These are phyloP conservation scores for Talaromyces amestolkiae DNA, from an alignment of 2,329 filamentous ascomycete genomes.

Conservation along the genomic window DNA sequence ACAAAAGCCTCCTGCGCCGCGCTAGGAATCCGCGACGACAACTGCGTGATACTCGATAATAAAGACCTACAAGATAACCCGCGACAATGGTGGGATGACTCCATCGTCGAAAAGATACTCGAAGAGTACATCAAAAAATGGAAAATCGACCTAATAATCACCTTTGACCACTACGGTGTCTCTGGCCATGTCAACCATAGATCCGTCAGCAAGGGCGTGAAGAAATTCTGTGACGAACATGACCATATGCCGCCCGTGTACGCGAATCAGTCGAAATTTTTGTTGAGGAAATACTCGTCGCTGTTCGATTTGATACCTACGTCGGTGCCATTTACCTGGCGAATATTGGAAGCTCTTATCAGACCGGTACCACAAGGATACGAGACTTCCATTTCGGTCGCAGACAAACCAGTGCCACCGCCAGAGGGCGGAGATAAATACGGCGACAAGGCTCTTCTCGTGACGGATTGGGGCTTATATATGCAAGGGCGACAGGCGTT, in stretches of 20 bases:
- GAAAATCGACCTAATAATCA: conserved; percentile 43
- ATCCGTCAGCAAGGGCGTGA: conserved; percentile 41
- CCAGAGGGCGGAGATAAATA: conserved; percentile 16
- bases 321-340: conserved; percentile 34
- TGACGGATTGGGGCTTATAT: conserved; percentile 40
- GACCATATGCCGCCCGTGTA: conserved; percentile 35
- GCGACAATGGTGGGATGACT: conserved; percentile 39
- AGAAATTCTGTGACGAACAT: conserved; percentile 28
- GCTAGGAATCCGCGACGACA: conserved; percentile 26
- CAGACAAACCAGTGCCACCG: not conserved
- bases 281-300: conserved; percentile 41
- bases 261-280: conserved; percentile 36
- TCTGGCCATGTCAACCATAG: conserved; percentile 44
- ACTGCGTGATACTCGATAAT: conserved; percentile 39
- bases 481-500: conserved; percentile 38
- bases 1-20: conserved; percentile 25
- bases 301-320: conserved; percentile 40
- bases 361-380: conserved; percentile 10
- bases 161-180: conserved; percentile 43
- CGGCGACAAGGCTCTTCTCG: conserved; percentile 34
- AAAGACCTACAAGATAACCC: conserved; percentile 42
- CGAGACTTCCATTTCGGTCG: not conserved
- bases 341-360: conserved; percentile 25
- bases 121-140: conserved; percentile 37
- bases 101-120: conserved; percentile 33